Evolutionary conservation across 495 filamentous ascomycete species (phyloP), one percentile per base, ranked within the genome.

Genomic region (Pseudoneurospora amorphoporcata): DNA sequence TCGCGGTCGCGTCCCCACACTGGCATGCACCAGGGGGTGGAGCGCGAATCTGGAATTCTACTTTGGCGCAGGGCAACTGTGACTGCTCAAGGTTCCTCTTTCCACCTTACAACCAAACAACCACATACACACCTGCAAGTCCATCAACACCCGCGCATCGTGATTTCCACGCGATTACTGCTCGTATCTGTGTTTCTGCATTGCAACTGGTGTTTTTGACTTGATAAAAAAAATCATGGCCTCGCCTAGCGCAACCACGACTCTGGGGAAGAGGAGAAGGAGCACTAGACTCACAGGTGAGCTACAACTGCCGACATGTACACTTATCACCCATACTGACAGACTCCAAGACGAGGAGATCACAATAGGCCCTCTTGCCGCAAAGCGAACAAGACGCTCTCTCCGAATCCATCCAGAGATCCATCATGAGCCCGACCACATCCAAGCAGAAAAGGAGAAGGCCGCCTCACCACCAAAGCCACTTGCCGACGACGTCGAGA

Each of bases 191-290:
- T 19, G 68, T 45, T 9, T 37, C 47, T 71, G 69, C 38, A 75
- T 69, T 70, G 74, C 69, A 73, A 75, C 70, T 77, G 71, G 73
- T 73, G 43, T 69, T 72, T 76, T n/a, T 68, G 40, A 17, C 16
- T 23, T 23, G 70, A 29, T 19, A 72, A 69, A 83, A 69, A 83
- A 68, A 41, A 94, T 93, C 91, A 65, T 65, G 53, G 29, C 53
- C 23, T 65, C 53, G 53, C 53, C 53, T 32, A 35, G 10, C 53
- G 85, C 87, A 75, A 83, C 86, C 74, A 85, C 88, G 71, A 86
- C 90, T 69, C 83, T 93, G 70, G 91, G 91, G 79, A 94, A 96
- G 88, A 89, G 93, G 76, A 87, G 87, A 80, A 84, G 90, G 84
- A 81, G 82, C 79, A 82, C 83, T 74, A 75, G 80, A 78, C 76